Evolutionary conservation across 257 asterid species (phyloP).

Genomic region (Salvia splendens): DNA sequence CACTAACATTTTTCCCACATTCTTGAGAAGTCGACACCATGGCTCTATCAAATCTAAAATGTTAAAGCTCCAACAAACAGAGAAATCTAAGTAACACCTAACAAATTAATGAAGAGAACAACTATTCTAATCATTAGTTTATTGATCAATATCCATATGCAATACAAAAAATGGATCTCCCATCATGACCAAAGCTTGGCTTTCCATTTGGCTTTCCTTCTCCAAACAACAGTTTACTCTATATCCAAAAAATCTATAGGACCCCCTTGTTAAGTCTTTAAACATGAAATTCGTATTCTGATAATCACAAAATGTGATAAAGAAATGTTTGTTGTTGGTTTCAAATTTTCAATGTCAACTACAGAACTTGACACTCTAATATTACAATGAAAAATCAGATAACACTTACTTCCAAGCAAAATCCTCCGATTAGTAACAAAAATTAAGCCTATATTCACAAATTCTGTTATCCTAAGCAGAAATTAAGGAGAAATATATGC

Average conservation of each 20-base stretch:
- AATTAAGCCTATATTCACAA: not conserved
- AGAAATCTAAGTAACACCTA: too few relatives aligned
- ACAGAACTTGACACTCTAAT: slow-evolving; percentile 15
- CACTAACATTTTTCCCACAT: not conserved
- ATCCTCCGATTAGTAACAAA: not conserved
- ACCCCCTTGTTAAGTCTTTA: not conserved
- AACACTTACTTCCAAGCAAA: slow-evolving; percentile 13
- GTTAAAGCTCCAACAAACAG: too few relatives aligned
- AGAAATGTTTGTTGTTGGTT: not conserved
- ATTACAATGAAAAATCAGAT: not conserved
- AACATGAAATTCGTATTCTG: not conserved
- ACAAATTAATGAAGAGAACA: too few relatives aligned
- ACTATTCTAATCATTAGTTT: not conserved
- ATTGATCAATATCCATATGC: not conserved
- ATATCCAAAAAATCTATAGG: not conserved
- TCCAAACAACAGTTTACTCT: not conserved
- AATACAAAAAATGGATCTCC: too few relatives aligned
- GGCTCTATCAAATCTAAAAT: not conserved
- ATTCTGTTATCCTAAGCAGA: too few relatives aligned
- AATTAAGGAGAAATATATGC: not conserved
- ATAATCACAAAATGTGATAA: not conserved
- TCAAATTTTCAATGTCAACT: not conserved
- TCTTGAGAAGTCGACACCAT: not conserved
- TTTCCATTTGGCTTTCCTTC: not conserved
- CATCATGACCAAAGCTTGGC: too few relatives aligned